Conservation (phyloP, 495 filamentous ascomycete species). For the Podospora conica region DNA sequence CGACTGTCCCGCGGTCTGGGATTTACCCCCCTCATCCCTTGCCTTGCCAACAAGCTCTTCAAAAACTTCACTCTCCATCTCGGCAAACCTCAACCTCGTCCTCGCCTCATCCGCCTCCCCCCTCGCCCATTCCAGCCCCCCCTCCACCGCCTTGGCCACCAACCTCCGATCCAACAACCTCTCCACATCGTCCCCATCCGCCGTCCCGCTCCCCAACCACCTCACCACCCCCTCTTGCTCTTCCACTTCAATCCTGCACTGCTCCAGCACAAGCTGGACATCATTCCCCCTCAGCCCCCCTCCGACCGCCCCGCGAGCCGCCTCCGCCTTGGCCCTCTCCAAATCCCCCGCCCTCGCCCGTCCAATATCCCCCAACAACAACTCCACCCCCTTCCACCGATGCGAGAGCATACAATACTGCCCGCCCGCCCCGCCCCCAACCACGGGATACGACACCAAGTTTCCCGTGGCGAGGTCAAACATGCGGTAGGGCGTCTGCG, state of each 20-base stretch:
- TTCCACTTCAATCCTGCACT: conserved; percentile 21
- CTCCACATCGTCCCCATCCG: neutral
- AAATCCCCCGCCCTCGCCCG: conserved; percentile 11
- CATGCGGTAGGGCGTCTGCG: conserved; percentile 34
- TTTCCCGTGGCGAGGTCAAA: conserved; percentile 41
- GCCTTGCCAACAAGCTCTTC: conserved; percentile 7
- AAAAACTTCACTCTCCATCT: conserved; percentile 16
- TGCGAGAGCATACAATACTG: conserved; percentile 45
- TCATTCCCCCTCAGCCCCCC: conserved; percentile 7
- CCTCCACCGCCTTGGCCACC: neutral
- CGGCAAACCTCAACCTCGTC: conserved; percentile 14
- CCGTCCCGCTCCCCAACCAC: conserved; percentile 3
- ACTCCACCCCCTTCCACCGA: conserved; percentile 41
- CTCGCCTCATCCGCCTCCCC: conserved; percentile 1
- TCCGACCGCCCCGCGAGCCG: neutral
- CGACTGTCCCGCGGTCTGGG: neutral
- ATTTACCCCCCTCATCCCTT: neutral
- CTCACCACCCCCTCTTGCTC: conserved; percentile 21
- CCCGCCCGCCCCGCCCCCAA: conserved; percentile 19
- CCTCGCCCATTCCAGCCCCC: conserved; percentile 7
- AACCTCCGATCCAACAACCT: conserved; percentile 11
- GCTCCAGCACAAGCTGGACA: conserved; percentile 16
- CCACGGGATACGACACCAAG: conserved; percentile 28
- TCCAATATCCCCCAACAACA: conserved; percentile 32
- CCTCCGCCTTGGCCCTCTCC: conserved; percentile 6